phyloP scores from a whole-genome alignment of 345 rosid genomes.

The Salix exigua region DNA sequence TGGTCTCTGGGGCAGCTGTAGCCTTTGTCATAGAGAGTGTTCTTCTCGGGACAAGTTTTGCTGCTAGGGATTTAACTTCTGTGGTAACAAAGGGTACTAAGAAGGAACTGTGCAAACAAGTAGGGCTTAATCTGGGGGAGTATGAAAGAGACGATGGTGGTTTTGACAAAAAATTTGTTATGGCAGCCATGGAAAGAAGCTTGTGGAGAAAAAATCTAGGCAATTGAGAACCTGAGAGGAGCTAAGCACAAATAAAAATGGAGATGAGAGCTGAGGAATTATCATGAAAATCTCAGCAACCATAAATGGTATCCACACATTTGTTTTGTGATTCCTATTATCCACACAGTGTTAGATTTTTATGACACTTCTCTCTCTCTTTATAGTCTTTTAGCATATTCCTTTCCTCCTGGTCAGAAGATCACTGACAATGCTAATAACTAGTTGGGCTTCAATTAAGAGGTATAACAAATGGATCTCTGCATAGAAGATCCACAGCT shows the following conservation, averaged over 20 bases:
- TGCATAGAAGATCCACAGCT: no score
- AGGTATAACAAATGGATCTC: no score
- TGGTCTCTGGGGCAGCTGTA: constrained; percentile 44
- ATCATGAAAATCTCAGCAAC: neutral
- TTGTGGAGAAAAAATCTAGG: neutral
- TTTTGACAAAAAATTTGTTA: constrained; percentile 48
- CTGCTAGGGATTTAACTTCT: neutral
- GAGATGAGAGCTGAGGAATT: neutral
- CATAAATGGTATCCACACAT: neutral
- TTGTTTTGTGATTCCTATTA: neutral
- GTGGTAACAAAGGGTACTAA: constrained; percentile 6
- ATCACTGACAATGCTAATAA: no score
- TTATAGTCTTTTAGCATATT: neutral
- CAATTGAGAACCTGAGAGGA: neutral
- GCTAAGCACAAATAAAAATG: neutral
- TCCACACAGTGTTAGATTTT: constrained; percentile 2
- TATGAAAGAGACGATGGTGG: constrained; percentile 35
- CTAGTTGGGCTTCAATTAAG: no score
- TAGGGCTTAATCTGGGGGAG: constrained; percentile 16
- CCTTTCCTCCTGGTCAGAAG: neutral
- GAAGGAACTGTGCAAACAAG: constrained; percentile 22
- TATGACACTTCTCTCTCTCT: neutral
- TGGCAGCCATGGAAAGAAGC: constrained; percentile 42
- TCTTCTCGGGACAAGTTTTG: constrained; percentile 3
- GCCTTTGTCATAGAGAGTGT: constrained; percentile 29